A percentile compares a stretch with the other conserved stretches of the same genome.
Evolutionary conservation across 768 basidiomycete genomes (phyloP).

Genomic region (Arthromyces matolae): DNA sequence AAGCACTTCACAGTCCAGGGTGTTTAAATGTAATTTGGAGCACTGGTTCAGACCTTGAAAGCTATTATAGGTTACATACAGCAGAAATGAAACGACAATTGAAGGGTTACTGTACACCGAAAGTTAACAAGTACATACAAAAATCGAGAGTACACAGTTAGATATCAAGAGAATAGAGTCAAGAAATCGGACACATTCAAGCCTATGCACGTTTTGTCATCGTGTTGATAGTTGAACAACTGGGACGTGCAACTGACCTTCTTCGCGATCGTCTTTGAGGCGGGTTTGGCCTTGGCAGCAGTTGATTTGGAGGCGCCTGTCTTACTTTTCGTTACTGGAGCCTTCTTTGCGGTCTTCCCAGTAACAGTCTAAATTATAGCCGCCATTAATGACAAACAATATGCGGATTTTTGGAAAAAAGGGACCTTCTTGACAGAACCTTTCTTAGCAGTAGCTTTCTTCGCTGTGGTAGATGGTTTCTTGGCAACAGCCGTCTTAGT

Average conservation of each 20-base stretch:
- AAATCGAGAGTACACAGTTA: not conserved
- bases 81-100: no score
- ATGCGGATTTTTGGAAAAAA: no score
- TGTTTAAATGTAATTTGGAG: no score
- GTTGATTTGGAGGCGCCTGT: constrained; percentile 19
- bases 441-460: constrained; percentile 36
- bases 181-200: not conserved
- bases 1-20: no score
- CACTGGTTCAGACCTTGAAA: no score
- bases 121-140: not conserved
- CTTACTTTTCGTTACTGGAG: constrained; percentile 21
- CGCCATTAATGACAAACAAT: no score
- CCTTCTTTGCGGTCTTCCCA: constrained; percentile 30
- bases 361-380: constrained; percentile 32
- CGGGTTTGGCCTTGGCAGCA: constrained; percentile 22
- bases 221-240: no score
- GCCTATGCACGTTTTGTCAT: no score
- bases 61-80: no score
- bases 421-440: constrained; percentile 59
- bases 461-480: constrained; percentile 24
- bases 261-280: constrained; percentile 25
- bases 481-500: constrained; percentile 25
- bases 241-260: constrained; percentile 12
- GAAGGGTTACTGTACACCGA: no score
- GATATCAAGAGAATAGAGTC: not conserved